Base-by-base conservation (phyloP, 495 filamentous ascomycete genomes). In the Filosporella fistucella region DNA sequence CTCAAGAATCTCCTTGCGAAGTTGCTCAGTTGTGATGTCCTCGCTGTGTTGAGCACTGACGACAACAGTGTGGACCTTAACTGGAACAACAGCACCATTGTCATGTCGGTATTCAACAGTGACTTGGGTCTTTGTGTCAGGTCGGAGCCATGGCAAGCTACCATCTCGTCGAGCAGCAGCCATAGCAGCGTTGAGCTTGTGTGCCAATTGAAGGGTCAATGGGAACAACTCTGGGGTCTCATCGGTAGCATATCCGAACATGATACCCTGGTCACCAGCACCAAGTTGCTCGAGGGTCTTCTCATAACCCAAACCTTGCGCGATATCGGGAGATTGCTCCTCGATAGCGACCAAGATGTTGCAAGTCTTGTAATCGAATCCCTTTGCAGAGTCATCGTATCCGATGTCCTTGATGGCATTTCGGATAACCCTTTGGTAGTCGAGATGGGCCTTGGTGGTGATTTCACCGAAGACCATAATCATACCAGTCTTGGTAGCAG, bases 401-500 rank as follows among this genome's bases (percentile, higher is more conserved):
- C 93, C 93, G 63, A 98, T 98, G 58, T 95, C 93, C 81, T 95
- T 89, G 81, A 98, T 91, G 63, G 91, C 81, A 58, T 77, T 72
- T 70, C 93, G 93, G 70, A 98, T 88, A 62, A 97, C 79, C 77
- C 89, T 95, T 72, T 98, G 93, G 82, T 95, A 98, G 78, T 98
- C 93, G 55, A 96, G 76, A 44, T 71, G 72, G 68, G 93, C 81
- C 76, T 95, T 91, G 76, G 93, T 97, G 65, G 89, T 94, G 69
- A 98, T 98, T 72, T 98, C 93, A 77, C 93, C 93, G 57, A 98
- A 97, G 64, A 98, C 84, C 91, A 98, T 96, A 65, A 98, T 78
- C 93, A 98, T 96, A 76, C 88, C 88, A 58, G 93, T 98, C 88
- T 98, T 98, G 68, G 93, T 95, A 60, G 93, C 93, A 50, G 93